phyloP scores from a whole-genome alignment of 83 land plant genomes.

The Diphasiastrum complanatum region DNA sequence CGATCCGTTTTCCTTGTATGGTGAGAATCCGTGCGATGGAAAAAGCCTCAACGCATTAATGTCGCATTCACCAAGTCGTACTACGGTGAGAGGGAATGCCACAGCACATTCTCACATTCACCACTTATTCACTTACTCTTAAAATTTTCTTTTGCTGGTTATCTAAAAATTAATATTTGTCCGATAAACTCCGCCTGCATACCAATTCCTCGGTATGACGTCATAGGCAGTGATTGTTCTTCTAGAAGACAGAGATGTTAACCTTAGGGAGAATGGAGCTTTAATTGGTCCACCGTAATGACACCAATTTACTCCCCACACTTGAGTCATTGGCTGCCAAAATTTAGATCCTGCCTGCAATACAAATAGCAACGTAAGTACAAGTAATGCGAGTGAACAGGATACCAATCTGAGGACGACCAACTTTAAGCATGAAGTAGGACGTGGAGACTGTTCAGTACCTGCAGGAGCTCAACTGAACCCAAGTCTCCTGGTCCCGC shows the following conservation, averaged over 20 bases:
- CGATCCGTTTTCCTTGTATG: too few relatives aligned
- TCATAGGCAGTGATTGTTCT: background rate
- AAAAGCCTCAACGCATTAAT: too few relatives aligned
- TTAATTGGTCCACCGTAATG: background rate
- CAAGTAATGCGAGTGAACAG: background rate
- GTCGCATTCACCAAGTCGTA: too few relatives aligned
- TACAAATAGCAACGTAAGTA: background rate
- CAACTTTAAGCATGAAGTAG: background rate
- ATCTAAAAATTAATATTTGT: too few relatives aligned
- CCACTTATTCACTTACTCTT: too few relatives aligned
- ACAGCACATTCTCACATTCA: too few relatives aligned
- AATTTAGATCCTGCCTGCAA: background rate
- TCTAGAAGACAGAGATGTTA: background rate
- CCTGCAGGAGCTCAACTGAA: conserved; percentile 1
- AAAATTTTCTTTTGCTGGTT: too few relatives aligned
- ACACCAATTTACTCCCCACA: conserved; percentile 10
- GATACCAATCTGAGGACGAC: too few relatives aligned
- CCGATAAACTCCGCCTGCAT: too few relatives aligned
- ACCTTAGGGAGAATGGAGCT: background rate
- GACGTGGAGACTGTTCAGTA: background rate
- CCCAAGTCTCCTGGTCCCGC: conserved; percentile 6
- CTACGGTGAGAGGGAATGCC: too few relatives aligned
- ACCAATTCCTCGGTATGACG: conserved; percentile 8
- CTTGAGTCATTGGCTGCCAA: background rate
- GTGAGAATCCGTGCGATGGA: too few relatives aligned